Conservation (phyloP, 2,329 filamentous ascomycete species). For the Aspergillus calidoustus region DNA sequence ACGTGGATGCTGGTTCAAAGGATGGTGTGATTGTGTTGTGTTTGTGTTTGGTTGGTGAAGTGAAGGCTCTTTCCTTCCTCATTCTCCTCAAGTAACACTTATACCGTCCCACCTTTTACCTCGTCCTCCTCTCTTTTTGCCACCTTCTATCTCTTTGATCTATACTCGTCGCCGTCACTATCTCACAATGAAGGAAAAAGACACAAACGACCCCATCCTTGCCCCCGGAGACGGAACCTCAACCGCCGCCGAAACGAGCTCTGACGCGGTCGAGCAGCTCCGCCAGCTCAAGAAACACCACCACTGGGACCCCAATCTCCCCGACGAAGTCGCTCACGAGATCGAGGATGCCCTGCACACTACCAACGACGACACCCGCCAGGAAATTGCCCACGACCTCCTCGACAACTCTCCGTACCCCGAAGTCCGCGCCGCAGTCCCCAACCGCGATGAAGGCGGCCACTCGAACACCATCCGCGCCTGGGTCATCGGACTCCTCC, state of each 20-base stretch:
- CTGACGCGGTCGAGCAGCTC: conserved; percentile 43
- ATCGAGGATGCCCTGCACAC: conserved; percentile 62
- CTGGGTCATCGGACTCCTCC: conserved; percentile 65
- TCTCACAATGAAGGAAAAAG: conserved; percentile 13
- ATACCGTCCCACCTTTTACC: too few species aligned
- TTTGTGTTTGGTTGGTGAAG: too few species aligned
- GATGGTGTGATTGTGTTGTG: too few species aligned
- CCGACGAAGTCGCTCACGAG: conserved; percentile 65
- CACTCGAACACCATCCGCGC: conserved; percentile 68
- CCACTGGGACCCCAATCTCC: conserved; percentile 67
- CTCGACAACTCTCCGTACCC: conserved; percentile 71
- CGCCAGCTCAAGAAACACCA: conserved; percentile 64
- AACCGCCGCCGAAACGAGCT: neutral
- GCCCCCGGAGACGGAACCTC: conserved; percentile 7
- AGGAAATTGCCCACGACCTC: conserved; percentile 63
- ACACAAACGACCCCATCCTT: conserved; percentile 1
- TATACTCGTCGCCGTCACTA: neutral
- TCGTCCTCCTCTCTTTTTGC: too few species aligned
- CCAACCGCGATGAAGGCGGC: conserved; percentile 67
- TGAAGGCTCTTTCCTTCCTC: too few species aligned
- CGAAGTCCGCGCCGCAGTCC: conserved; percentile 68
- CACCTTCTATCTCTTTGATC: too few species aligned
- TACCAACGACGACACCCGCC: conserved; percentile 60
- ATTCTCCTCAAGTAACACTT: too few species aligned
- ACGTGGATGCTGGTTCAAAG: too few species aligned